phyloP scores from a whole-genome alignment of 2,329 filamentous ascomycete genomes.

The Emmonsiellopsis sp. region DNA sequence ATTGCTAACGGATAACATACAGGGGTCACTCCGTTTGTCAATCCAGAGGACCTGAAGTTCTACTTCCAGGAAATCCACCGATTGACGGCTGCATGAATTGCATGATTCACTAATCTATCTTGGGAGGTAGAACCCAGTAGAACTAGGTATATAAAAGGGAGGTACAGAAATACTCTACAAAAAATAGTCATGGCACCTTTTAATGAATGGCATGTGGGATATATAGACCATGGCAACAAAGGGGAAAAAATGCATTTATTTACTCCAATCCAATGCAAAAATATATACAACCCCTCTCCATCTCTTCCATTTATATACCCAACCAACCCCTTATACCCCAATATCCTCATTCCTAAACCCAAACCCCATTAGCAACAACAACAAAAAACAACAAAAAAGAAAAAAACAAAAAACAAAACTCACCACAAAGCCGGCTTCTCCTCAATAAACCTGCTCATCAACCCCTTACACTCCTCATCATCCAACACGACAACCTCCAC shows the following conservation, averaged over 20 bases:
- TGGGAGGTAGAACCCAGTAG: background rate
- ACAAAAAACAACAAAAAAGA: constrained; percentile 3
- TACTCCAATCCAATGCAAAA: background rate
- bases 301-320: background rate
- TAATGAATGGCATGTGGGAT: background rate
- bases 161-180: background rate
- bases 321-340: constrained; percentile 34
- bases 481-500: constrained; percentile 65
- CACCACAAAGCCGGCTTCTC: constrained; percentile 65
- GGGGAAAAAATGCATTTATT: background rate
- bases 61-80: constrained; percentile 90
- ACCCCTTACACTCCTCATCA: constrained; percentile 52
- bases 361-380: constrained; percentile 9
- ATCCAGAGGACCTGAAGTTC: constrained; percentile 86
- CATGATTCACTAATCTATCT: background rate
- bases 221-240: background rate
- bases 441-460: constrained; percentile 65
- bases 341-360: constrained; percentile 49
- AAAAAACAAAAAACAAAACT: constrained; percentile 16
- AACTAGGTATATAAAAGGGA: background rate
- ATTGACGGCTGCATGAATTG: constrained; percentile 17
- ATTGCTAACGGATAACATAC: background rate
- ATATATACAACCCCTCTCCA: background rate
- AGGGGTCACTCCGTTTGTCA: constrained; percentile 91
- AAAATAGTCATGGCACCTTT: background rate